Evolutionary conservation across 257 asterid genomes (phyloP).

Genomic region (Datura wrightii): DNA sequence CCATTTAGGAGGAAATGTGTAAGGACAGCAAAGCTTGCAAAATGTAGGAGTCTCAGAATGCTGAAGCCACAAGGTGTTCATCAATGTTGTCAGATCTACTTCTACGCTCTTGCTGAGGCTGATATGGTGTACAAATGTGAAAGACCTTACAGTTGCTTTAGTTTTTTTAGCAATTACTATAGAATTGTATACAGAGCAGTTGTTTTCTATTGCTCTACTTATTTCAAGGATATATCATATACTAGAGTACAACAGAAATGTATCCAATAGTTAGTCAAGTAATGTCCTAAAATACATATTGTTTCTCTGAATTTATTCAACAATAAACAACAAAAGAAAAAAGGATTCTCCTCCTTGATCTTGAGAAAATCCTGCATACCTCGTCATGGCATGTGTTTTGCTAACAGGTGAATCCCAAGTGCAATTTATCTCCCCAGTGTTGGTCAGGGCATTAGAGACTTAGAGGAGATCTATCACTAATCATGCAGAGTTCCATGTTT

Average conservation of each 20-base stretch:
- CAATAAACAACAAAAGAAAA: background rate
- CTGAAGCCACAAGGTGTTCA: background rate
- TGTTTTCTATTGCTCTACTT: background rate
- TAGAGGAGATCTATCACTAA: background rate
- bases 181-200: background rate
- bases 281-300: background rate
- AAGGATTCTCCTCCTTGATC: background rate
- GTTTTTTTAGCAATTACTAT: constrained; percentile 1
- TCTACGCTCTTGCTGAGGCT: constrained; percentile 14
- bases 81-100: constrained; percentile 9
- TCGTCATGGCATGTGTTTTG: background rate
- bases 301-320: background rate
- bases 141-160: background rate
- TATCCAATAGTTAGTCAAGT: background rate
- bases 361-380: constrained; percentile 1
- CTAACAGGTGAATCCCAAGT: background rate
- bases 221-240: constrained; percentile 12
- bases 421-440: background rate
- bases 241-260: background rate
- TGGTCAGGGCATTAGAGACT: background rate
- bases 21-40: constrained; percentile 68
- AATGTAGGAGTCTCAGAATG: constrained; percentile 45
- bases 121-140: background rate
- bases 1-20: constrained; percentile 59
- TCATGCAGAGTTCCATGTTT: background rate